A percentile compares a stretch with the other conserved stretches of the same genome.
Evolutionary conservation across 2,329 filamentous ascomycete species (phyloP).

Genomic region (Monilinia vaccinii-corymbosi): DNA sequence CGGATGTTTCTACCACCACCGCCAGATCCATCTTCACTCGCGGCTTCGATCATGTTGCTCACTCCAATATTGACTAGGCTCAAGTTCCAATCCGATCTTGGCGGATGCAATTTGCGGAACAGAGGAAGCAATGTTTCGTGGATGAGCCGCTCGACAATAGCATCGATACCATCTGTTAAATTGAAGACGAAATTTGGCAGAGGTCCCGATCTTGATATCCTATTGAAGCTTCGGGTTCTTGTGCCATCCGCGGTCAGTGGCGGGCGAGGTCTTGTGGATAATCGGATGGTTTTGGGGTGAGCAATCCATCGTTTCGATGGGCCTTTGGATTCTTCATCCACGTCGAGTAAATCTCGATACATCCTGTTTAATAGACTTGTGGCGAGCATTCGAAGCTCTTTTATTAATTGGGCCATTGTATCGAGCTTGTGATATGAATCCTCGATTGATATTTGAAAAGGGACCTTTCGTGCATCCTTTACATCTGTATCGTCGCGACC

Average conservation of each 20-base stretch:
- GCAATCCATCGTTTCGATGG: constrained; percentile 55
- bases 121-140: constrained; percentile 59
- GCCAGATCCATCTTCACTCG: constrained; percentile 33
- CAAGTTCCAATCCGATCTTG: constrained; percentile 60
- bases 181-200: constrained; percentile 68
- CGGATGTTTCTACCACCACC: constrained; percentile 65
- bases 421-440: constrained; percentile 76
- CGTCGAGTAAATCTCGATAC: constrained; percentile 61
- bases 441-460: constrained; percentile 87
- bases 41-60: constrained; percentile 66
- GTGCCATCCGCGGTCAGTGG: constrained; percentile 43
- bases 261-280: constrained; percentile 62
- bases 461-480: constrained; percentile 59
- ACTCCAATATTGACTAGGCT: constrained; percentile 81
- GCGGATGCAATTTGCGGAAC: constrained; percentile 65
- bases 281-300: constrained; percentile 68
- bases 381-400: constrained; percentile 60
- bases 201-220: constrained; percentile 66
- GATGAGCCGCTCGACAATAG: constrained; percentile 59
- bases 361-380: constrained; percentile 68
- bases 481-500: constrained; percentile 72
- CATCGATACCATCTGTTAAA: constrained; percentile 46
- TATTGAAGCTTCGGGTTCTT: constrained; percentile 50
- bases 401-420: constrained; percentile 51
- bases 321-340: constrained; percentile 17